Conservation (phyloP, 2,329 filamentous ascomycete species). For the Ustilaginoidea virens region DNA sequence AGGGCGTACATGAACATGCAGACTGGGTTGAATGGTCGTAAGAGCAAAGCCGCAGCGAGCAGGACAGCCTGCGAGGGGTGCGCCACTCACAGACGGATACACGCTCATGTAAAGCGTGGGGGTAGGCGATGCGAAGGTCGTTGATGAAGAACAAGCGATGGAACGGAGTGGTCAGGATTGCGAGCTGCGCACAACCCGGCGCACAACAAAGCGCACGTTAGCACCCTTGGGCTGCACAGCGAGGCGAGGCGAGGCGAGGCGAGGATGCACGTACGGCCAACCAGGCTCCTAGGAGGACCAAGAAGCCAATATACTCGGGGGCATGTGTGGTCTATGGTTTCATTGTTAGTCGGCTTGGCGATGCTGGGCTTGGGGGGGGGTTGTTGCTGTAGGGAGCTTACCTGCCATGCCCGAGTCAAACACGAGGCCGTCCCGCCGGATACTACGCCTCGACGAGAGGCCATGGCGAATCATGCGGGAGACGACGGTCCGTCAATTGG, state of each 20-base stretch:
- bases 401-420: slow-evolving; percentile 4
- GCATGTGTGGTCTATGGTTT: slow-evolving; percentile 5
- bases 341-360: no score
- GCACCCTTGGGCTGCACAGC: no score
- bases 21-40: slow-evolving; percentile 24
- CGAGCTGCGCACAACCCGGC: no score
- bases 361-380: no score
- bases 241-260: no score
- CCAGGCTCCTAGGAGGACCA: slow-evolving; percentile 4
- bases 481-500: no score
- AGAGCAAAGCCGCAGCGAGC: no score
- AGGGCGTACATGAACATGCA: slow-evolving; percentile 71
- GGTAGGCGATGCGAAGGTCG: slow-evolving; percentile 71
- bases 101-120: slow-evolving; percentile 69
- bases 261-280: slow-evolving; percentile 3
- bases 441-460: slow-evolving; percentile 1
- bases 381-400: no score
- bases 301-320: slow-evolving; percentile 5
- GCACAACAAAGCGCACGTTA: no score
- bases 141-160: slow-evolving; percentile 89
- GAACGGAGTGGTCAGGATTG: slow-evolving; percentile 54
- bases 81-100: slow-evolving; percentile 55
- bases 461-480: no score
- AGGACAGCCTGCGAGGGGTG: no score
- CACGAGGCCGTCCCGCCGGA: slow-evolving; percentile 1